phyloP scores from a whole-genome alignment of 345 rosid species.

The Crucihimalaya himalaica region DNA sequence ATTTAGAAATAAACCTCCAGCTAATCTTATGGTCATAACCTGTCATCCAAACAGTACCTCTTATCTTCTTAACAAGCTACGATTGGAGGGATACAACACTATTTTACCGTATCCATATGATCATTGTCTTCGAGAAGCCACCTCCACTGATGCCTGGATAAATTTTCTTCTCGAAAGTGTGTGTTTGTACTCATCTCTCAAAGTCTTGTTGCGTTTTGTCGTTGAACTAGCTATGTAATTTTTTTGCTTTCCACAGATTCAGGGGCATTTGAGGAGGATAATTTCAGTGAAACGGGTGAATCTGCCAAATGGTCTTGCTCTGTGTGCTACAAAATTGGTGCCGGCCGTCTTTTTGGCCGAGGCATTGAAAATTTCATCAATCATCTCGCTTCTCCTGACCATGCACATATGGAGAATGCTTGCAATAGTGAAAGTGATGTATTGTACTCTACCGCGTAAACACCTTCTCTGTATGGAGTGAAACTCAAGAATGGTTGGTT shows the following conservation, averaged over 20 bases:
- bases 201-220: too few relatives aligned
- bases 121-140: too few relatives aligned
- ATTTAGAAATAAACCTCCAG: too few relatives aligned
- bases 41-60: too few relatives aligned
- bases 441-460: conserved; percentile 81
- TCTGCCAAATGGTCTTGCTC: not conserved
- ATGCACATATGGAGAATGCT: conserved; percentile 74
- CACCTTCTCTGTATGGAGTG: conserved; percentile 69
- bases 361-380: not conserved
- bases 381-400: not conserved
- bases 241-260: not conserved
- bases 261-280: not conserved
- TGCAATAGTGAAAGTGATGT: conserved; percentile 69
- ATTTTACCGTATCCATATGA: too few relatives aligned
- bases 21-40: too few relatives aligned
- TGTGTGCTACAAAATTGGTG: not conserved
- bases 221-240: not conserved
- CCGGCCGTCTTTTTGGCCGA: not conserved
- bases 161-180: too few relatives aligned
- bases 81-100: too few relatives aligned
- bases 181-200: too few relatives aligned
- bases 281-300: not conserved
- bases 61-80: too few relatives aligned
- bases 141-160: too few relatives aligned
- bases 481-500: conserved; percentile 63